Evolutionary conservation across 1,284 basidiomycete species (phyloP), one percentile per base, ranked within the genome.

Genomic region (Blastosporella zonata): DNA sequence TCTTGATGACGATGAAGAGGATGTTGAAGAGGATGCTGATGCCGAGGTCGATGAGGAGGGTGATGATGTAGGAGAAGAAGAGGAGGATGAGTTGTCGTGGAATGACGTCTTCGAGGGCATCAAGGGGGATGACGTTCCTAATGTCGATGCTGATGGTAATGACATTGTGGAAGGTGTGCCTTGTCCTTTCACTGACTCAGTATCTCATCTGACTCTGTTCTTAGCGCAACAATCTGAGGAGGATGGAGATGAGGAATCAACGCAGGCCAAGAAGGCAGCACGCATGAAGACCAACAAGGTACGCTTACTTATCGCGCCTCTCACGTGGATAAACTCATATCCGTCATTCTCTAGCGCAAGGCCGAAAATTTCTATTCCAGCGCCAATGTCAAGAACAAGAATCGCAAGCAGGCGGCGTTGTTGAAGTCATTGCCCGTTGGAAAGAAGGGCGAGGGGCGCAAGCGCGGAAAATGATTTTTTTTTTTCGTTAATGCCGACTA

Each of bases 271-370:
- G 59, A 93, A 92, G 68, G 87, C 79, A 56, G 64, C 78, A 22
- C 86, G 93, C 18, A 89, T 93, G 89, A 95, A 81, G 57, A 96
- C 93, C 1, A 91, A 85, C 74, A 97, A 96, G 72, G 84, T 80
- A 61, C 39, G 62, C 53, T 29, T 22, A 15, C 47, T 15, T 34
- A 23, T 41, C 29, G 4, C 42, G 9, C 7, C 17, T 47, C 31
- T 20, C 20, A n/a, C 18, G 45, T 43, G 48, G 20, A 43, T 57
- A 33, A 43, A 47, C 31, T 18, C 37, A 45, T n/a, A 29, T 39
- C 20, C 2, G 31, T 23, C 33, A 33, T 46, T 37, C 17, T 38
- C 13, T 60, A 90, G 88, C 87, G 84, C 73, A 95, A 93, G 70
- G 83, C 91, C 13, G 79, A 80, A 51, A 98, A 98, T 73, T 99